Base-by-base conservation (phyloP, 2,329 filamentous ascomycete species). In the Lasiodiplodia hormozganensis region DNA sequence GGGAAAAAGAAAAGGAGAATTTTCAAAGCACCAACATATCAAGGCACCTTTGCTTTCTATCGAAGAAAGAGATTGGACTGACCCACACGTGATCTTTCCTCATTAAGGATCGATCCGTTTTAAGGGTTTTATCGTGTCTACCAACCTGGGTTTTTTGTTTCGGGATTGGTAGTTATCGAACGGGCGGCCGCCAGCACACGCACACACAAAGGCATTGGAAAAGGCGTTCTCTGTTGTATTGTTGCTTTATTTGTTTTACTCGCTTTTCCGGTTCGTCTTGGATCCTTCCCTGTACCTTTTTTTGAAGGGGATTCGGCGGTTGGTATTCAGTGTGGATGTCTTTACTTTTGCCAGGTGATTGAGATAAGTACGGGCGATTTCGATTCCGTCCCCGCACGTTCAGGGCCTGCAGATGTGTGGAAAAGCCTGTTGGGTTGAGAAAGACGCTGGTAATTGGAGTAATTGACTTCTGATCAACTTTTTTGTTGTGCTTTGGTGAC, bases 281-380 rank as follows among this genome's bases (percentile, higher is more conserved):
- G 16, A 51, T 62, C 49, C 58, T 62, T 57, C 54, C 28, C n/a
- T 62, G 58, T 62, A 62, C 21, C 43, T 18, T 62, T 62, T 62
- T 51, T n/a, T n/a, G 18, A 28, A 28, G 25, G 10, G 53, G 18
- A 18, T 56, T 56, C 16, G 28, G 16, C 40, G 40, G 40, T 43
- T 16, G 16, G 18, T 43, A 18, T 43, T 43, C 40, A 18, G 7
- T 47, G 43, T 47, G 43, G 43, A 47, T 47, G 43, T 47, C 43
- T 10, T 28, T n/a, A 18, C 21, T 47, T 47, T 18, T 47, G 14
- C 14, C 16, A 7, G 16, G 40, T 7, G 40, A 18, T 6, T 18
- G 16, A 18, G 40, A 18, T 18, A 43, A 12, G 38, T 43, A 18
- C 16, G 40, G 40, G 40, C 6, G 14, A 18, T 1, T 1, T 16